Conservation (phyloP, 805 yeast genomes). For the Starmera quercuum region DNA sequence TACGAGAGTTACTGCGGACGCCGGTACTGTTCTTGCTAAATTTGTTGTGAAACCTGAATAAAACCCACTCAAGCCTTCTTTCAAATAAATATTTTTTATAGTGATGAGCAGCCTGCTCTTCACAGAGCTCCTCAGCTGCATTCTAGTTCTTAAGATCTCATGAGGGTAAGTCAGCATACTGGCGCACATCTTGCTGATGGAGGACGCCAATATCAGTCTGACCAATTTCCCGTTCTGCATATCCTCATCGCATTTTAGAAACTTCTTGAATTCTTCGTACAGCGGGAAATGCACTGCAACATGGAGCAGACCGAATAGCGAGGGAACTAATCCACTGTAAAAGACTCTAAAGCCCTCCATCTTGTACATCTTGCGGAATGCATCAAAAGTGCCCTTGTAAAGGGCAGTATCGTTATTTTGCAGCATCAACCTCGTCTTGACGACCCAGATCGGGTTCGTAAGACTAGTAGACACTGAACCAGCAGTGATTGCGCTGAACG, state of each 20-base stretch:
- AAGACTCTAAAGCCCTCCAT: constrained; percentile 78
- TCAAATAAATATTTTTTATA: constrained; percentile 25
- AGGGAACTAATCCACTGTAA: constrained; percentile 86
- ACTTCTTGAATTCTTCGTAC: constrained; percentile 71
- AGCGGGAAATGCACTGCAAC: constrained; percentile 96
- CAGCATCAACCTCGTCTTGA: constrained; percentile 89
- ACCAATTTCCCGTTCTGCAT: constrained; percentile 22
- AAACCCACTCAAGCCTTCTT: constrained; percentile 76
- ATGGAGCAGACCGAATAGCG: constrained; percentile 82
- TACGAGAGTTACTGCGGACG: constrained; percentile 90
- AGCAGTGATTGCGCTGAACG: constrained; percentile 69
- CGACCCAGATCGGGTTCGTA: constrained; percentile 97
- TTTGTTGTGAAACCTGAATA: constrained; percentile 88
- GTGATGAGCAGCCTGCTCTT: constrained; percentile 20
- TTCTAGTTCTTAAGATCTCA: constrained; percentile 85
- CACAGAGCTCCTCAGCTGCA: constrained; percentile 50
- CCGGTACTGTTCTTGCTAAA: constrained; percentile 85
- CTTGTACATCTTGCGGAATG: constrained; percentile 68
- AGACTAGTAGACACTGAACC: constrained; percentile 79
- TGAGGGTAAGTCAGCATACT: constrained; percentile 90
- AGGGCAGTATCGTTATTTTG: constrained; percentile 41
- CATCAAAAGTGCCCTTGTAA: constrained; percentile 78
- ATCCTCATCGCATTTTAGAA: constrained; percentile 26
- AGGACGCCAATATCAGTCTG: constrained; percentile 57
- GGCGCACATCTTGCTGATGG: constrained; percentile 82